Percentiles rank a stretch among this genome's conserved stretches.
phyloP scores from a whole-genome alignment of 768 basidiomycete genomes.

The Agaricus bisporus region DNA sequence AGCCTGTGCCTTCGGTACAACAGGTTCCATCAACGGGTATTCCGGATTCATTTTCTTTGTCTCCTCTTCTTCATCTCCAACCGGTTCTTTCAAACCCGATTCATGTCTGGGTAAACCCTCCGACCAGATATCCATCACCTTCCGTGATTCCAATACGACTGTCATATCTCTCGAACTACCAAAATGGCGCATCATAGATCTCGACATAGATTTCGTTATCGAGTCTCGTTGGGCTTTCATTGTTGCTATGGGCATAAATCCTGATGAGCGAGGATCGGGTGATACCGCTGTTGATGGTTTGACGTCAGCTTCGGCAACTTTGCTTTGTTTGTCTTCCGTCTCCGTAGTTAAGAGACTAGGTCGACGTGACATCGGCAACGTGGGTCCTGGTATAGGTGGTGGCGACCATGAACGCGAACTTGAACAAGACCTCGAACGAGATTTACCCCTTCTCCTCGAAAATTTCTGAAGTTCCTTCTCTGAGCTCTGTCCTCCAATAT shows the following conservation, averaged over 20 bases:
- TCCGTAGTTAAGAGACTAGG: not conserved
- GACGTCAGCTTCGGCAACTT: not conserved
- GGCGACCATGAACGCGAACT: not conserved
- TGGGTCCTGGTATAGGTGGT: not conserved
- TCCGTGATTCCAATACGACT: slow-evolving; percentile 30
- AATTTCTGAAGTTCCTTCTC: not conserved
- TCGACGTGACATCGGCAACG: not conserved
- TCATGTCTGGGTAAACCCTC: slow-evolving; percentile 6
- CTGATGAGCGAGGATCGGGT: slow-evolving; percentile 72
- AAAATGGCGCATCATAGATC: slow-evolving; percentile 15
- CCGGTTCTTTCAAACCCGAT: not conserved
- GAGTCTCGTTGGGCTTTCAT: slow-evolving; percentile 30
- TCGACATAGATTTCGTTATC: slow-evolving; percentile 11
- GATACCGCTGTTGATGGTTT: slow-evolving; percentile 13
- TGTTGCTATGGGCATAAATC: slow-evolving; percentile 62
- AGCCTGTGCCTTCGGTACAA: slow-evolving; percentile 21
- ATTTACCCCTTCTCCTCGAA: not conserved
- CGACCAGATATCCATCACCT: slow-evolving; percentile 35
- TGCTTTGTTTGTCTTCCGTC: not conserved
- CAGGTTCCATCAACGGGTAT: slow-evolving; percentile 18
- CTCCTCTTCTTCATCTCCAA: not conserved
- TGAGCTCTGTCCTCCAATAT: not conserved
- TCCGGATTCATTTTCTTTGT: slow-evolving; percentile 1
- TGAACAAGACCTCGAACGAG: not conserved
- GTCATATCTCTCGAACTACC: slow-evolving; percentile 21